These are phyloP conservation scores for Boletales sp. DNA, from an alignment of 768 basidiomycete species.

Conservation along the genomic window DNA sequence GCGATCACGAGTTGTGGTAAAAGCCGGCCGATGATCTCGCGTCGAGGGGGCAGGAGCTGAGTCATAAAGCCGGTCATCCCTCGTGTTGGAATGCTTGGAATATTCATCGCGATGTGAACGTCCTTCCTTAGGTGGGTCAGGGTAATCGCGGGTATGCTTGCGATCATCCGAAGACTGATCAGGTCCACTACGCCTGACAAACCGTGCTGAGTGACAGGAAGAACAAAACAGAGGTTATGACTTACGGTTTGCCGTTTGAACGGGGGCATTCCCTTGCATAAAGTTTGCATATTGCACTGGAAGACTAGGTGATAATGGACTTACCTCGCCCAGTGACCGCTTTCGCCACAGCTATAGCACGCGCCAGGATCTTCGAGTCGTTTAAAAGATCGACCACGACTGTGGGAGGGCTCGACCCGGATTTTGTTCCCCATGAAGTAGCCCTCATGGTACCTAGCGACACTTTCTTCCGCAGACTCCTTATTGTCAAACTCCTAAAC, in stretches of 20 bases:
- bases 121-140: constrained; percentile 37
- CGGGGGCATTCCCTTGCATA: constrained; percentile 67
- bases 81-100: constrained; percentile 38
- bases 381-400: constrained; percentile 77
- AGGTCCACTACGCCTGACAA: constrained; percentile 38
- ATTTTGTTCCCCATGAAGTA: constrained; percentile 93
- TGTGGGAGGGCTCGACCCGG: constrained; percentile 81
- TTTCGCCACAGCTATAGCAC: constrained; percentile 83
- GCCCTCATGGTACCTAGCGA: constrained; percentile 85
- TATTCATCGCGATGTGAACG: constrained; percentile 55
- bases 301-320: constrained; percentile 14
- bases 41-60: constrained; percentile 37
- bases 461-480: constrained; percentile 82
- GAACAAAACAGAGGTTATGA: constrained; percentile 8
- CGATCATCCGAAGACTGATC: constrained; percentile 58
- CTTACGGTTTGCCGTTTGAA: constrained; percentile 46
- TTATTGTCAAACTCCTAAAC: constrained; percentile 76
- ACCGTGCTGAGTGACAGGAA: constrained; percentile 2
- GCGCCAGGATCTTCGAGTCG: constrained; percentile 83
- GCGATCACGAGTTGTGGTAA: constrained; percentile 62
- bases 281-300: constrained; percentile 3
- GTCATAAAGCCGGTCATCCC: constrained; percentile 60
- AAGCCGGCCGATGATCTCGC: constrained; percentile 60
- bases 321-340: constrained; percentile 88
- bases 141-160: constrained; percentile 54